Percentiles rank a stretch among this genome's conserved stretches.
phyloP scores from a whole-genome alignment of 73 alveolate species.

The Tetrahymena elliotti region DNA sequence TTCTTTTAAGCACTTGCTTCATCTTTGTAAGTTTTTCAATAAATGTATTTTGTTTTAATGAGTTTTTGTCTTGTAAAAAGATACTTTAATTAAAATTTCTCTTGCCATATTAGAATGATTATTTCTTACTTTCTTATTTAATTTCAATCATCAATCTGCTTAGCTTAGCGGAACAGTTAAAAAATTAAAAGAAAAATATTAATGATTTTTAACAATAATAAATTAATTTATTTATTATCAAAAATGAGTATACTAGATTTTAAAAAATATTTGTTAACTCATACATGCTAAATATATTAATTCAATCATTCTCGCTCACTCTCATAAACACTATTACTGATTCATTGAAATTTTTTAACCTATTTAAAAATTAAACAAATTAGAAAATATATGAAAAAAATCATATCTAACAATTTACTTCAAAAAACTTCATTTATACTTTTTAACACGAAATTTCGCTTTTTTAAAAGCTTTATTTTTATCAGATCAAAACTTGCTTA shows the following conservation, averaged over 20 bases:
- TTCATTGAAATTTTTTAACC: neutral
- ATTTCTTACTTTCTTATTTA: neutral
- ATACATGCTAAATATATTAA: no score
- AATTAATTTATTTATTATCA: neutral
- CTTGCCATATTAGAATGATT: neutral
- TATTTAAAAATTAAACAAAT: no score
- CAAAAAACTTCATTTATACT: neutral
- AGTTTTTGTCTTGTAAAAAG: neutral
- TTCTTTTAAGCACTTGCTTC: neutral
- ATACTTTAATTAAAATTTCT: neutral
- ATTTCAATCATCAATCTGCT: neutral
- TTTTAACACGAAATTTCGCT: neutral
- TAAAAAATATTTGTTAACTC: neutral
- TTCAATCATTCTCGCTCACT: neutral
- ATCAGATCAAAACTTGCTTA: neutral
- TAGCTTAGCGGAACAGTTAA: neutral
- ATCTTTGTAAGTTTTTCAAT: neutral
- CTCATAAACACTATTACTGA: no score
- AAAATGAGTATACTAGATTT: neutral
- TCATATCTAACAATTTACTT: neutral
- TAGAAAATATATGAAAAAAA: neutral
- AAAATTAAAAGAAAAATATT: neutral
- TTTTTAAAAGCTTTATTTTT: neutral
- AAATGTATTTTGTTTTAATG: neutral
- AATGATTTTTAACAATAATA: neutral